These are phyloP conservation scores for Solanum hybrid DNA, from an alignment of 305 asterid genomes.

Conservation along the genomic window DNA sequence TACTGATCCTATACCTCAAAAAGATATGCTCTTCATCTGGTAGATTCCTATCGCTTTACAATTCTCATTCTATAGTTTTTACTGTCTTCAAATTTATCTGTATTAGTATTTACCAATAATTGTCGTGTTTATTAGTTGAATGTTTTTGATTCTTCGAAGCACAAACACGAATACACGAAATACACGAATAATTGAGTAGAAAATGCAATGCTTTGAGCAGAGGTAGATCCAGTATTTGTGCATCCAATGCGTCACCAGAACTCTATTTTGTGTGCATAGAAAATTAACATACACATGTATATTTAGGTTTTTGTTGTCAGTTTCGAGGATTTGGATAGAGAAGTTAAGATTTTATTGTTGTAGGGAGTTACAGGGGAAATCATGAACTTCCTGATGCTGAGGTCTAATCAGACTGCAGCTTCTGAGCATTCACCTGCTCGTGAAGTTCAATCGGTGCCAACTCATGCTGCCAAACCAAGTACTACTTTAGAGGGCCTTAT, in stretches of 20 bases:
- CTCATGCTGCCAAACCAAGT: constrained; percentile 31
- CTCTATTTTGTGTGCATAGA: not conserved
- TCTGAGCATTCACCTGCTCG: constrained; percentile 38
- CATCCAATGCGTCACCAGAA: not conserved
- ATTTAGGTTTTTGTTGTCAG: not conserved
- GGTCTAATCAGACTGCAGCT: constrained; percentile 72
- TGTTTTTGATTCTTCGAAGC: not conserved
- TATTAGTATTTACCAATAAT: not conserved
- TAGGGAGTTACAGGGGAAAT: constrained; percentile 14
- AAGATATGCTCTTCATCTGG: not conserved
- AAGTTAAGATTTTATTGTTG: not conserved
- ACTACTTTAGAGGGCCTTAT: constrained; percentile 53
- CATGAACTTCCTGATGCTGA: constrained; percentile 87
- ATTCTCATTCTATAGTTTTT: not conserved
- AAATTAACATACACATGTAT: not conserved
- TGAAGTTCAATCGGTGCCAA: constrained; percentile 32
- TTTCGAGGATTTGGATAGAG: constrained; percentile 24
- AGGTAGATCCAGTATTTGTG: not conserved
- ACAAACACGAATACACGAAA: not conserved
- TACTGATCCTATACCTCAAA: not conserved
- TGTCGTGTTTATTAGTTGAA: not conserved
- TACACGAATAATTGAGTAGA: not conserved
- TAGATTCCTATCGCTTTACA: not conserved
- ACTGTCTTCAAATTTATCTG: not conserved
- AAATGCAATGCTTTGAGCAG: not conserved